Percentiles rank a stretch among this genome's conserved stretches.
Conservation (phyloP, 345 rosid species). For the Xanthoceras sorbifolium region DNA sequence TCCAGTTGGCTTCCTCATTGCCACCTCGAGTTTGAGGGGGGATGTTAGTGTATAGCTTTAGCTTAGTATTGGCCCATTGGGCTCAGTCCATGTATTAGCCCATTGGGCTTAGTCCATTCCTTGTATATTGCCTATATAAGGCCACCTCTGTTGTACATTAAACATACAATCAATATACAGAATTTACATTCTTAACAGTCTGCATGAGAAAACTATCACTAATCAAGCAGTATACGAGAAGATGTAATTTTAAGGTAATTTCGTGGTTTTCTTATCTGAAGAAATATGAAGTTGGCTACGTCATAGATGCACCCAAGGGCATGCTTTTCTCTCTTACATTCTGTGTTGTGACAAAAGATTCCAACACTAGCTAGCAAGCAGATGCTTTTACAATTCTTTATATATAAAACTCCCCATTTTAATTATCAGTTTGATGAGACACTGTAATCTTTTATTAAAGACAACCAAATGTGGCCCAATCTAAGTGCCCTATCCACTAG, state of each 20-base stretch:
- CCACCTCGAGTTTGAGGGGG: no score
- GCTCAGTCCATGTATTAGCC: no score
- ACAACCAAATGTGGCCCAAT: neutral
- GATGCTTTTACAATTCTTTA: neutral
- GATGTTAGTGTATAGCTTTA: no score
- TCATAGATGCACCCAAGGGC: slow-evolving; percentile 28
- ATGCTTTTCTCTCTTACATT: slow-evolving; percentile 7
- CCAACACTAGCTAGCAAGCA: slow-evolving; percentile 25
- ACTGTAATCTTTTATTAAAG: slow-evolving; percentile 12
- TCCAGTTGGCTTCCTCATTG: no score
- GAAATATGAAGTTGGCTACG: slow-evolving; percentile 6
- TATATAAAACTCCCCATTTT: neutral
- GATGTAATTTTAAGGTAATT: no score
- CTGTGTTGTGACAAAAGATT: slow-evolving; percentile 32
- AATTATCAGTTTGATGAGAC: neutral
- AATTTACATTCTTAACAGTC: no score
- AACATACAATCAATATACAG: no score
- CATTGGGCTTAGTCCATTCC: no score
- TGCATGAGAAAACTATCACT: no score
- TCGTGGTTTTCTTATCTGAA: neutral
- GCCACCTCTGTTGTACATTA: no score
- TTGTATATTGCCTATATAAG: no score
- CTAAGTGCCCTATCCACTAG: slow-evolving; percentile 35
- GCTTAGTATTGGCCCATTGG: no score
- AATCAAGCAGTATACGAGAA: neutral